Evolutionary conservation across 345 rosid species (phyloP), one percentile per base, ranked within the genome.

Genomic region (Eutrema yunnanense): DNA sequence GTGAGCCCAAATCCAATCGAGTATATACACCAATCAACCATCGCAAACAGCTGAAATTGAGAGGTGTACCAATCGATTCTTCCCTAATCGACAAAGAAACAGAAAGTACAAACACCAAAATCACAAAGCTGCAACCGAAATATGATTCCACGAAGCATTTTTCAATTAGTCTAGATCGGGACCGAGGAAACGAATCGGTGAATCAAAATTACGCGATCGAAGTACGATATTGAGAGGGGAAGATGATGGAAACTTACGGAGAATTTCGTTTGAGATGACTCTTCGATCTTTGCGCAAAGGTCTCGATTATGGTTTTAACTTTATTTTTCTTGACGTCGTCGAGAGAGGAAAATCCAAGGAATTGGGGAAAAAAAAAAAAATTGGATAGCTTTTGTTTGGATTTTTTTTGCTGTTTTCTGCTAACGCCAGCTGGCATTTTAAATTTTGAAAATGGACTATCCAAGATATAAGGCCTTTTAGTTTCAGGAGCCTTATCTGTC

Each of bases 361-460:
- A 3, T 30, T 22, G 26, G 61, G 38, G 4, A 37, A 29, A 1
- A 22, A 47, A 19, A 19, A 1, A 22, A 47, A 22, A 1, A 44
- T 71, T 71, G 52, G 50, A 30, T 30, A 51, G 32, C 3, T 71
- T 30, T 5, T 1, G 37, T 40, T 54, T 52, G 63, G 50, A 40
- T 0, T 61, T 38, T 41, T 37, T 22, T 22, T 22, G 60, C 12
- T 59, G 41, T 13, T 47, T 51, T 50, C 38, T 6, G 30, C 12
- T 4, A 43, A 43, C 55, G 71, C 57, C 77, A 73, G 77, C 77
- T 73, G 76, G 63, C 59, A 44, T 34, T 63, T 48, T 41, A 16
- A 2, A 7, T 5, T 33, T 60, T 11, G 29, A 13, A 69, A 52
- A 33, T 34, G 53, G n/a, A 19, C 22, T 19, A 19, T 19, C 22